phyloP scores from a whole-genome alignment of 2,329 filamentous ascomycete species.

The Teratosphaeria nubilosa region DNA sequence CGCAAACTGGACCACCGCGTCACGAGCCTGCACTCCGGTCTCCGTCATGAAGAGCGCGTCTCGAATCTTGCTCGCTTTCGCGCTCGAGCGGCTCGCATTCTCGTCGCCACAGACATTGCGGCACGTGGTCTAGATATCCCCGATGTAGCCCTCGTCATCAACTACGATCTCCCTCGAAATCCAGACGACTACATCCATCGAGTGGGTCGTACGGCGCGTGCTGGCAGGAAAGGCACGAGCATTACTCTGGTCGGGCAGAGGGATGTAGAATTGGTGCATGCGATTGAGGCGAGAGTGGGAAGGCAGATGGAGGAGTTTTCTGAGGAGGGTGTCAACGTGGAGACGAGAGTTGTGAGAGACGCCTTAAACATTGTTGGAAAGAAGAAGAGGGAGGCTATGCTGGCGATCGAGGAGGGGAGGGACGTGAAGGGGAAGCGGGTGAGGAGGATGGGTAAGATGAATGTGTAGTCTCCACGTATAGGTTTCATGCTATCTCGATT shows the following conservation, averaged over 20 bases:
- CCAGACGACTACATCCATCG: conserved; percentile 96
- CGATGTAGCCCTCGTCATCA: conserved; percentile 79
- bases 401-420: conserved; percentile 85
- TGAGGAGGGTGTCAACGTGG: conserved; percentile 90
- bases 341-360: conserved; percentile 76
- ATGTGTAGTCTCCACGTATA: not conserved
- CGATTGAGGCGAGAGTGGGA: conserved; percentile 77
- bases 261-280: conserved; percentile 81
- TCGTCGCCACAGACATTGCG: conserved; percentile 92
- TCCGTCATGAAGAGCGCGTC: conserved; percentile 74
- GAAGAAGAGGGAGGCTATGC: conserved; percentile 83
- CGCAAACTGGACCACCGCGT: conserved; percentile 80
- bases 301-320: conserved; percentile 70
- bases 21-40: conserved; percentile 78
- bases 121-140: conserved; percentile 92
- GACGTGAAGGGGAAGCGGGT: conserved; percentile 77
- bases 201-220: conserved; percentile 88
- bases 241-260: conserved; percentile 87
- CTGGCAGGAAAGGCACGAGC: conserved; percentile 70
- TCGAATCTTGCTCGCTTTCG: conserved; percentile 88
- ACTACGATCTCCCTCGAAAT: conserved; percentile 93
- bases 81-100: conserved; percentile 73
- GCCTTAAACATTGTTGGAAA: conserved; percentile 83
- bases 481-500: not conserved
- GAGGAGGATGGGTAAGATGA: conserved; percentile 2